Evolutionary conservation across 2,329 filamentous ascomycete genomes (phyloP).

Genomic region (Fusarium armeniacum): DNA sequence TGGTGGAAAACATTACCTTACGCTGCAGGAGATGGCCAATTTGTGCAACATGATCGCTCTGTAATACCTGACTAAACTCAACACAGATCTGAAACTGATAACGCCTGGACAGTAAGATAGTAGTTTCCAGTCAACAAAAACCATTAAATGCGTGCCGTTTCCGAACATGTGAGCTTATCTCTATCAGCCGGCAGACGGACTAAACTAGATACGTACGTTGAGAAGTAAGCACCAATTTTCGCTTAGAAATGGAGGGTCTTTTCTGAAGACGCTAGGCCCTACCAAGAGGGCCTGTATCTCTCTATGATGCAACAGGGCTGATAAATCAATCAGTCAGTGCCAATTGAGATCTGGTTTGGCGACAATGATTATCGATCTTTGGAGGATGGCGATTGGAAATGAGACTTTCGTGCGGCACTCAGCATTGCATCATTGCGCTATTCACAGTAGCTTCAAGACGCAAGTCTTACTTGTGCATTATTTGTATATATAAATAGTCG

Average conservation of each 20-base stretch:
- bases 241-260: neutral
- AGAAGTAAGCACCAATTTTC: neutral
- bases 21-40: neutral
- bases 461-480: neutral
- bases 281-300: neutral
- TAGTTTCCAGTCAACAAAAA: neutral
- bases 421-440: neutral
- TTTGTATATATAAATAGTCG: neutral
- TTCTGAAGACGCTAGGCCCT: neutral
- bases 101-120: neutral
- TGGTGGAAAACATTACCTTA: fast-evolving
- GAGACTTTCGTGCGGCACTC: fast-evolving
- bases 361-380: neutral
- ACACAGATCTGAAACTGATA: no score
- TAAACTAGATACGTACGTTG: no score
- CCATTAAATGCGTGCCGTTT: neutral
- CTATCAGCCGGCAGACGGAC: neutral
- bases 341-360: neutral
- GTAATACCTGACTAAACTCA: no score
- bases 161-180: neutral
- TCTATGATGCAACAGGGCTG: neutral
- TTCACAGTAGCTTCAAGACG: neutral
- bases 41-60: neutral
- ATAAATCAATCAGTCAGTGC: neutral
- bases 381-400: neutral